Conservation (phyloP, 805 yeast genomes). For the Monosporozyma aerobia region DNA sequence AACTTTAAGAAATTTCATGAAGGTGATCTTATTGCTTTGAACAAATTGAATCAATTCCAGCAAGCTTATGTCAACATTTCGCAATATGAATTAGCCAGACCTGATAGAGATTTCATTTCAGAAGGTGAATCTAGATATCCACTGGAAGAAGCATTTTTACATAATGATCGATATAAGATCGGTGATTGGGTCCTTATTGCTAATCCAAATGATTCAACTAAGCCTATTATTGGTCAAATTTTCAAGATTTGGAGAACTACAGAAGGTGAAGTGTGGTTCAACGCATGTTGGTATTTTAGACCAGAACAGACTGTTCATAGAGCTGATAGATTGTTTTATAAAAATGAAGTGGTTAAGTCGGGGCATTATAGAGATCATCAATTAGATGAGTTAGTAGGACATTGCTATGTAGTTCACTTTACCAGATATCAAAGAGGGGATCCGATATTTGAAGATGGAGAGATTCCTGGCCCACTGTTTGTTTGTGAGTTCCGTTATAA, state of each 20-base stretch:
- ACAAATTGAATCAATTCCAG: conserved; percentile 58
- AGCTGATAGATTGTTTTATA: conserved; percentile 78
- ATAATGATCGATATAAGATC: conserved; percentile 65
- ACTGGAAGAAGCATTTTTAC: conserved; percentile 62
- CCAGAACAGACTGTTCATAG: conserved; percentile 98
- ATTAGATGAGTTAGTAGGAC: conserved; percentile 81
- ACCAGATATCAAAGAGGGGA: conserved; percentile 94
- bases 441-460: conserved; percentile 47
- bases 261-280: conserved; percentile 79
- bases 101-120: conserved; percentile 66
- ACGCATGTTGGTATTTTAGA: conserved; percentile 95
- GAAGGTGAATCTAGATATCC: conserved; percentile 63
- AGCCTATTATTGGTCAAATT: conserved; percentile 90
- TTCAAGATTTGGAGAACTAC: conserved; percentile 82
- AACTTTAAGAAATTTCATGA: conserved; percentile 63
- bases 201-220: conserved; percentile 79
- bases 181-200: conserved; percentile 92
- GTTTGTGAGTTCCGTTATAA: conserved; percentile 93
- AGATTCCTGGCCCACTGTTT: conserved; percentile 74
- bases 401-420: conserved; percentile 89
- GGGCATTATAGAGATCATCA: conserved; percentile 94
- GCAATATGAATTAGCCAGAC: conserved; percentile 65
- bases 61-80: conserved; percentile 46
- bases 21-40: conserved; percentile 46
- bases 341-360: conserved; percentile 91